Evolutionary conservation across 768 basidiomycete genomes (phyloP), one percentile per base, ranked within the genome.

Genomic region (Trametes gibbosa): DNA sequence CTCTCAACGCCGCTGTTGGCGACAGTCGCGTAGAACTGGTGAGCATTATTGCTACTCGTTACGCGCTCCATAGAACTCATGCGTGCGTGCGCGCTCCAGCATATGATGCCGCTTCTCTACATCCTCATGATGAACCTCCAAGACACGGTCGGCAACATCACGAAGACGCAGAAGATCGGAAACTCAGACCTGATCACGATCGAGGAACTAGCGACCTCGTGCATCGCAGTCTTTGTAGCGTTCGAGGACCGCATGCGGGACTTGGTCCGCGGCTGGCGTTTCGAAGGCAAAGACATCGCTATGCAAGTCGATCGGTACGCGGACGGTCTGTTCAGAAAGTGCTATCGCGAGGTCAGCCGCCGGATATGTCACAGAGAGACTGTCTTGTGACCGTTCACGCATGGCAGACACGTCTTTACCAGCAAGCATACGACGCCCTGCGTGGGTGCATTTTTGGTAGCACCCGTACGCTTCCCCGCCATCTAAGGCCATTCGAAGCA

Each of bases 191-290:
- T 56, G 10, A 24, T 46, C 19, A 9, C 23, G 8, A 34, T 61
- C 8, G 54, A 61, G 23, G 54, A 56, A n/a, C 24, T 47, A 14
- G 54, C 54, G 1, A 46, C 41, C 5, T 61, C 59, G n/a, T 61
- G 59, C 42, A 55, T 61, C 43, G 54, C 50, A 1, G 49, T 51
- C 25, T 61, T 48, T 47, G 49, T 52, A 2, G 59, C 59, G 0
- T 61, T 61, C 54, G 48, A 61, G 17, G 39, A 51, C 17, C 59
- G 59, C 27, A 61, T 61, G 50, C 24, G 45, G 3, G 54, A 61
- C 7, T 50, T 61, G 3, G 25, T 61, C 5, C 23, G 59, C 2
- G 45, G 54, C 14, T 61, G 59, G 59, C 59, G 59, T 5, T 56
- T 35, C 9, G 54, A 56, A 37, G 59, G 59, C 43, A 50, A 45